A percentile compares a stretch with the other conserved stretches of the same genome.
Conservation (phyloP, 2,329 filamentous ascomycete genomes). For the Beauveria brongniartii region DNA sequence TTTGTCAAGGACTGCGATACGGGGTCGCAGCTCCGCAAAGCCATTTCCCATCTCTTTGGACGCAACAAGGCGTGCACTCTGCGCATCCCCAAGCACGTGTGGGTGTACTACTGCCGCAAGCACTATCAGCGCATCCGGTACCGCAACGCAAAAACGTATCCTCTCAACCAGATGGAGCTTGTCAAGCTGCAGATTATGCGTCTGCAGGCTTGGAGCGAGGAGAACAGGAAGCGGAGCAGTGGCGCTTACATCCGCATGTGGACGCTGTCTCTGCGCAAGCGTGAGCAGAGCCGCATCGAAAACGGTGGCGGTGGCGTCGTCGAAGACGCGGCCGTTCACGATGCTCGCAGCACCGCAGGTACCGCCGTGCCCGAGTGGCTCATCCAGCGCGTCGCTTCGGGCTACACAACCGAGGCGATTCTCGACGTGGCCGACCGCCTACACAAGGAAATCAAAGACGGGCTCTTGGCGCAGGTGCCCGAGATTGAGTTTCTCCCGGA, state of each 20-base stretch:
- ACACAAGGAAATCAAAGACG: slow-evolving; percentile 34
- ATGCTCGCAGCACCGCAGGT: slow-evolving; percentile 21
- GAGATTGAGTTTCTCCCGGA: slow-evolving; percentile 53
- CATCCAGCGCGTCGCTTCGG: slow-evolving; percentile 34
- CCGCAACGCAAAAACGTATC: slow-evolving; percentile 54
- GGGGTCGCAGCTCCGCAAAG: slow-evolving; percentile 58
- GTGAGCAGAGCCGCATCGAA: slow-evolving; percentile 50
- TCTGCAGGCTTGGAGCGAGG: slow-evolving; percentile 54
- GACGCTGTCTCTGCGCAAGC: slow-evolving; percentile 55
- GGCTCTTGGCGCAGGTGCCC: slow-evolving; percentile 38
- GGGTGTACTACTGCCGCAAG: slow-evolving; percentile 73
- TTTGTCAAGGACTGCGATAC: slow-evolving; percentile 51
- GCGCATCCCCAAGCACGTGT: slow-evolving; percentile 58
- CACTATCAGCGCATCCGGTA: slow-evolving; percentile 74
- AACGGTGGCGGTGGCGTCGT: slow-evolving; percentile 25
- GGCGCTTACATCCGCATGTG: slow-evolving; percentile 37
- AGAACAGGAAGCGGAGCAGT: slow-evolving; percentile 30
- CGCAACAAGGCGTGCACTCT: slow-evolving; percentile 73
- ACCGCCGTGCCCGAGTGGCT: slow-evolving; percentile 43
- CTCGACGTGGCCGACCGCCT: slow-evolving; percentile 38
- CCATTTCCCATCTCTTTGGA: slow-evolving; percentile 74
- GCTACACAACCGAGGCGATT: slow-evolving; percentile 41
- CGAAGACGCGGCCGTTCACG: slow-evolving; percentile 18
- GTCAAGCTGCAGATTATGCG: slow-evolving; percentile 54
- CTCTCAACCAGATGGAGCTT: slow-evolving; percentile 54